These are phyloP conservation scores for Erigeron canadensis DNA, from an alignment of 129 eudicot species.

Conservation along the genomic window DNA sequence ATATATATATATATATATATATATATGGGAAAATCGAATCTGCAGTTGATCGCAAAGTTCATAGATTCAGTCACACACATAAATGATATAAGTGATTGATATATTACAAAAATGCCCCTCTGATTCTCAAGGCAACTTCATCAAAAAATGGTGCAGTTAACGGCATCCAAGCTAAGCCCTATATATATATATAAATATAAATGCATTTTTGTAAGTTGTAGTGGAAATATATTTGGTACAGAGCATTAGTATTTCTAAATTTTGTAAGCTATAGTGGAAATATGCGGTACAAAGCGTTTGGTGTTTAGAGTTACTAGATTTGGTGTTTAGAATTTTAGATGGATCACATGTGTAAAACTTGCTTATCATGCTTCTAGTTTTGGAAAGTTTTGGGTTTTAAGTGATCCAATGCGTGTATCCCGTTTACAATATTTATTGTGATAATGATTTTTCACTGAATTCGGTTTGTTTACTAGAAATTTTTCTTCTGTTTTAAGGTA, in stretches of 20 bases:
- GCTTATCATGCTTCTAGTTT: slow-evolving; percentile 15
- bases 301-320: slow-evolving; percentile 3
- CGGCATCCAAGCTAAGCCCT: no score
- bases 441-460: slow-evolving; percentile 12
- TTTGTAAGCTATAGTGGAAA: slow-evolving; percentile 15
- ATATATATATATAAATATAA: no score
- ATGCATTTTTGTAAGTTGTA: not conserved
- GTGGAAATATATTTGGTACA: slow-evolving; percentile 10
- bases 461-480: not conserved
- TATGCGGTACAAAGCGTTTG: not conserved
- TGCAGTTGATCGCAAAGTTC: no score
- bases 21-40: not conserved
- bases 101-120: no score
- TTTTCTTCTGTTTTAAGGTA: not conserved
- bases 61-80: no score
- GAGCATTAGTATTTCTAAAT: not conserved
- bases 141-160: no score
- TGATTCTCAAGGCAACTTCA: no score
- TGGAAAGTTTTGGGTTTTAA: slow-evolving; percentile 16
- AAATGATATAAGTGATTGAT: no score
- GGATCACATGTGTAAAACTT: slow-evolving; percentile 14
- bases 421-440: not conserved
- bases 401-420: not conserved
- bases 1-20: not conserved
- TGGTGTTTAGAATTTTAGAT: slow-evolving; percentile 11